Evolutionary conservation across 768 basidiomycete species (phyloP), one percentile per base, ranked within the genome.

Genomic region (Suillus sp.): DNA sequence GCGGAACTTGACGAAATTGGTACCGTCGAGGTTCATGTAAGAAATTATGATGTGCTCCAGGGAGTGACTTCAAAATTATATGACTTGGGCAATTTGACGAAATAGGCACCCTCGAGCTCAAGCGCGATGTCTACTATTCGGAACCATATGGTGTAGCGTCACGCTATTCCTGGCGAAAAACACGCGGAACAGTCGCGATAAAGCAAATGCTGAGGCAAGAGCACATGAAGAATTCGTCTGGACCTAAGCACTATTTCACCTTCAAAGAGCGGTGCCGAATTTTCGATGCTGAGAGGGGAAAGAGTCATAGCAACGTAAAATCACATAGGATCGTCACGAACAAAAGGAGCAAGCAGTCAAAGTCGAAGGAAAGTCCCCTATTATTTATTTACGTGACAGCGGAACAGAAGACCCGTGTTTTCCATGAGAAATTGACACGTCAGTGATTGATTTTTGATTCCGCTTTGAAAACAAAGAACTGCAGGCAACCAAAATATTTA

Each of bases 1-100:
- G 62, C 86, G 85, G 1, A 78, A 86, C 57, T 70, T 89, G 66
- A 76, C 75, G 65, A 79, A 72, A 65, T 78, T 88, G 47, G 80
- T 76, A 57, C 86, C 80, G 10, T 74, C 73, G 14, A 69, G 65
- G 30, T 78, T 78, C 63, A 58, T 80, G 56, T 80, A 72, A 55
- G 54, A 30, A 38, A 34, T 22, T 9, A 25, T 25, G 16, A 16
- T 57, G 25, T 16, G 35, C 9, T 38, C 25, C 25, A 27, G 14
- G 22, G 22, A 13, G 22, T 47, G n/a, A 3, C 20, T 22, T 47
- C 22, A n/a, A n/a, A n/a, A n/a, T n/a, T n/a, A 43, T 6, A 40
- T 43, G 43, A 4, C 42, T 87, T 86, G 62, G 86, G 84, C 3
- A 78, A 86, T 58, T 70, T 89, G 67, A 76, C 74, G 65, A 79